Base-by-base conservation (phyloP, 306 rosid genomes). In the Vicia sativa region DNA sequence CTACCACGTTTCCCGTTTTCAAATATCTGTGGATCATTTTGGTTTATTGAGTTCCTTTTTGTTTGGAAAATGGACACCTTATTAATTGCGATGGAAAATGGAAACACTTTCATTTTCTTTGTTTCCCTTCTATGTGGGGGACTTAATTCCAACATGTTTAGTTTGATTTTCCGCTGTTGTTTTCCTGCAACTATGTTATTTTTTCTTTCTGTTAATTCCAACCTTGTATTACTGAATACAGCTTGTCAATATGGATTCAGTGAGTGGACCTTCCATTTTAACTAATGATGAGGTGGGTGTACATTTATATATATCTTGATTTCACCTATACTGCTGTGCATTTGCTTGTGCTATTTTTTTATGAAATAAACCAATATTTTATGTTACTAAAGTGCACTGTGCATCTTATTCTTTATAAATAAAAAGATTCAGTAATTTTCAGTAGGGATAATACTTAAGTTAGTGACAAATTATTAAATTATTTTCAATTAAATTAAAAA, bases 281-380 rank as follows among this genome's bases (percentile, higher is more conserved):
- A 68, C 70, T 0, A 78, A 82, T 55, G 82, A 80, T 21, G 85
- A 82, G 90, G 97, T 87, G 19, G 43, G 85, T 35, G 43, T 54
- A 15, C 31, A 5, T 38, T 39, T 57, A 16, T 41, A 16, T 41
- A 31, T 67, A 39, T 28, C 46, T 60, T 29, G 43, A 38, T 70
- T 65, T 74, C 58, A 64, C 44, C 55, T 44, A 13, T 62, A 38
- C n/a, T 55, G 16, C 62, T 43, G 5, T 3, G 14, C 39, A 58
- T 54, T 62, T 45, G 34, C 71, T 35, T 73, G 62, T 58, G 39
- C 50, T 62, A 66, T 41, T 39, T 71, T 3, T 9, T 50, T 16
- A 34, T 54, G 45, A 10, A 71, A 44, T 63, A 5, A 19, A 7
- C 9, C 13, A 29, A 37, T 43, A 37, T 38, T 25, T 26, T 39